Percentiles rank a stretch among this genome's conserved stretches.
These are phyloP conservation scores for Trichomonas tenax DNA, from an alignment of 208 protist genomes.

Conservation along the genomic window DNA sequence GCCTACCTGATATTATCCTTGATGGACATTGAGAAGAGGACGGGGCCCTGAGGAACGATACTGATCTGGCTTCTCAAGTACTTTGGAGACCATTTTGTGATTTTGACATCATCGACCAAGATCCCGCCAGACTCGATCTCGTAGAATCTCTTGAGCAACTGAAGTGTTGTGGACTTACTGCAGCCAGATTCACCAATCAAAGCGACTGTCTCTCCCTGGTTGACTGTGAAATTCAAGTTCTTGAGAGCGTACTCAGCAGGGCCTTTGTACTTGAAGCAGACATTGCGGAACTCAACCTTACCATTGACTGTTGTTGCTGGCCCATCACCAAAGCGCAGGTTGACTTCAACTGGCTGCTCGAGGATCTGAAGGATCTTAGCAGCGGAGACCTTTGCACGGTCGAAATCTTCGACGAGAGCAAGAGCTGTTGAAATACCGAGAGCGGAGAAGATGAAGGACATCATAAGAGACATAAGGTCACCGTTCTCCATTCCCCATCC, in stretches of 20 bases:
- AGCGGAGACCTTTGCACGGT: not conserved
- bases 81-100: not conserved
- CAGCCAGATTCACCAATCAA: not conserved
- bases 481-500: not conserved
- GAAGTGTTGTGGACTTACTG: not conserved
- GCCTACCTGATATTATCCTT: constrained; percentile 45
- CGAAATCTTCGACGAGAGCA: not conserved
- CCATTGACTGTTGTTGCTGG: not conserved
- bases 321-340: not conserved
- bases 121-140: not conserved
- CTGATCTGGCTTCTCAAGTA: not conserved
- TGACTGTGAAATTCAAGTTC: not conserved
- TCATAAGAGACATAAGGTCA: not conserved
- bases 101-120: not conserved
- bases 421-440: not conserved
- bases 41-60: constrained; percentile 36
- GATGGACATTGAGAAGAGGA: constrained; percentile 38
- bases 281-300: constrained; percentile 9
- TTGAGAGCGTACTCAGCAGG: not conserved
- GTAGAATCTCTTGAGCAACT: not conserved
- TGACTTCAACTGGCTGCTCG: not conserved
- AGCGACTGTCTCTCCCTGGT: not conserved
- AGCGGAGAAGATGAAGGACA: not conserved
- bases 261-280: not conserved
- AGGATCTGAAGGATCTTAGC: not conserved